Conservation (phyloP, 352 stramenopile species). For the Phytophthora agathidicida region DNA sequence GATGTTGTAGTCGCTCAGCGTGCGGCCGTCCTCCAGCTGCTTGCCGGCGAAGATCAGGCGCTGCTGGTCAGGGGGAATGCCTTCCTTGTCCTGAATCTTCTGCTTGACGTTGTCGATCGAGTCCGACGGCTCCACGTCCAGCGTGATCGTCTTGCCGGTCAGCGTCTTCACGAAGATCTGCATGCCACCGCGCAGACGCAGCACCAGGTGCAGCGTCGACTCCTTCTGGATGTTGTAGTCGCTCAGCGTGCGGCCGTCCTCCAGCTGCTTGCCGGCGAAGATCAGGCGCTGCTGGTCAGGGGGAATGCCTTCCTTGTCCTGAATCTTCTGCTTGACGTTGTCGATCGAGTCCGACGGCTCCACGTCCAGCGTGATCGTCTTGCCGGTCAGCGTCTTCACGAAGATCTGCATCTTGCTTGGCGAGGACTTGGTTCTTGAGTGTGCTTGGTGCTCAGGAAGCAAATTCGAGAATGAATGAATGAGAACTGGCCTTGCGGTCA, state of each 20-base stretch:
- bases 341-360: conserved; percentile 29
- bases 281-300: conserved; percentile 33
- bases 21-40: conserved; percentile 30
- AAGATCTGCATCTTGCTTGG: conserved; percentile 43
- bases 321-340: conserved; percentile 32
- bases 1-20: conserved; percentile 34
- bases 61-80: conserved; percentile 30
- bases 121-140: conserved; percentile 16
- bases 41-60: conserved; percentile 30
- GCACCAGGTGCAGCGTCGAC: conserved; percentile 33
- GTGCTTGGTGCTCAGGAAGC: conserved; percentile 14
- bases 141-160: conserved; percentile 23
- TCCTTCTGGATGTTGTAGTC: conserved; percentile 43
- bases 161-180: conserved; percentile 11
- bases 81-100: conserved; percentile 34
- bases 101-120: conserved; percentile 23
- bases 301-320: conserved; percentile 29
- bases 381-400: conserved; percentile 32
- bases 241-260: conserved; percentile 26
- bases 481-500: not conserved
- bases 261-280: conserved; percentile 30
- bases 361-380: conserved; percentile 30
- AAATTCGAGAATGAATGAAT: conserved; percentile 26
- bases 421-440: conserved; percentile 36
- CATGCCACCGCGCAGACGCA: conserved; percentile 22